Evolutionary conservation across 2,329 filamentous ascomycete species (phyloP), one percentile per base, ranked within the genome.

Genomic region (Macroventuria anomochaeta): DNA sequence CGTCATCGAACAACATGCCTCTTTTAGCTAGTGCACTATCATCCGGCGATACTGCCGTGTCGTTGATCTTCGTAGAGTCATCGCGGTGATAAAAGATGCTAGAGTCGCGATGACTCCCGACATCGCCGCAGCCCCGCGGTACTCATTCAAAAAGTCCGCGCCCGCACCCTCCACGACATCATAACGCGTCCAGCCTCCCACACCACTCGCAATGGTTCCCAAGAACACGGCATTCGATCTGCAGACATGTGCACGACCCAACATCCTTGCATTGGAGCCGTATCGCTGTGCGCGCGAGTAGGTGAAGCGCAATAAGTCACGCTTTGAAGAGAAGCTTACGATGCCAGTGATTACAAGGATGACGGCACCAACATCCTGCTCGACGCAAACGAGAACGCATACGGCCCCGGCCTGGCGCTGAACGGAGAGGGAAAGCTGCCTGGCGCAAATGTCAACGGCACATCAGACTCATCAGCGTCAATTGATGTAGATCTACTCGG

Each of bases 371-470:
- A 97, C 71, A 87, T 97, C 68, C 88, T 99, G 46, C 89, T 99
- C 62, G 95, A 99, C 74, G 95, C 95, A 65, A 99, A 99, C 70
- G 95, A 99, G 79, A 99, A 99, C 71, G 92, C 95, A 55, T 97
- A 89, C 69, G 95, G 95, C 0, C 93, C 95, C 0, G 88, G 90
- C 1, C 79, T 97, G 41, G 78, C 81, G 2, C 65, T 87, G 41
- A 75, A 76, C 25, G 66, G 71, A 1, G 70, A 82, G 33, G 78
- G 80, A 10, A 79, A 80, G 42, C 76, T 83, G 10, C 72, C 80
- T 44, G 74, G 79, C 40, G 72, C 77, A 2, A 70, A 65, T 21
- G 61, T 61, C 34, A 77, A 77, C 59, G 75, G 76, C 53, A 44
- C 29, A 25, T 40, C 39, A 10, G 38, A 36, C 26, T 36, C 40